Percentiles rank a stretch among this genome's conserved stretches.
phyloP scores from a whole-genome alignment of 2,329 filamentous ascomycete genomes.

The Ceratocystis ficicola region DNA sequence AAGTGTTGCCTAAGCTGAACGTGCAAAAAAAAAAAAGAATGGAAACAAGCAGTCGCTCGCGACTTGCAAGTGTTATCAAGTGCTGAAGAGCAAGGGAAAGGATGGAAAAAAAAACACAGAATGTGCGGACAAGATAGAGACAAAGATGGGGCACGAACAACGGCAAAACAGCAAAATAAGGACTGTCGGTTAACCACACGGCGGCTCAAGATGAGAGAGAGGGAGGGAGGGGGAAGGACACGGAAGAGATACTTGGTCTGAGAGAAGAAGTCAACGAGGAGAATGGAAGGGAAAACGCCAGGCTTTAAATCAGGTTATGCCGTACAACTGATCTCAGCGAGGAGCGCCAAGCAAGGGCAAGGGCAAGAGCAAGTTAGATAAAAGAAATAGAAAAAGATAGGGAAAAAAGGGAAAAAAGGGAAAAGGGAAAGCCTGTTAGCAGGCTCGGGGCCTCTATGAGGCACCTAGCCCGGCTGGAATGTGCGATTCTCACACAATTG shows the following conservation, averaged over 20 bases:
- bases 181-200: slow-evolving; percentile 22
- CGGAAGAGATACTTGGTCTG: background rate
- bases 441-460: background rate
- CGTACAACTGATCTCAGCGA: background rate
- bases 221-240: background rate
- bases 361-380: background rate
- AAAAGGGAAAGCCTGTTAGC: background rate
- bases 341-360: background rate
- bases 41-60: slow-evolving; percentile 20
- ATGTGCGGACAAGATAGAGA: background rate
- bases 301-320: slow-evolving; percentile 7
- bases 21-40: background rate
- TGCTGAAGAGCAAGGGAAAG: background rate
- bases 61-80: slow-evolving; percentile 6
- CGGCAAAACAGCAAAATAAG: slow-evolving; percentile 20
- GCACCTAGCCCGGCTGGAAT: slow-evolving; percentile 12
- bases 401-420: background rate
- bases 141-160: slow-evolving; percentile 22
- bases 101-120: slow-evolving; percentile 14
- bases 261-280: background rate
- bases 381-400: background rate
- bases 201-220: slow-evolving; percentile 13
- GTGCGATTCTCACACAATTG: background rate
- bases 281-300: background rate
- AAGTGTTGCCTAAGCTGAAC: background rate